A percentile compares a stretch with the other conserved stretches of the same genome.
Evolutionary conservation across 805 yeast genomes (phyloP).

Genomic region (Lipomyces yamanashiensis): DNA sequence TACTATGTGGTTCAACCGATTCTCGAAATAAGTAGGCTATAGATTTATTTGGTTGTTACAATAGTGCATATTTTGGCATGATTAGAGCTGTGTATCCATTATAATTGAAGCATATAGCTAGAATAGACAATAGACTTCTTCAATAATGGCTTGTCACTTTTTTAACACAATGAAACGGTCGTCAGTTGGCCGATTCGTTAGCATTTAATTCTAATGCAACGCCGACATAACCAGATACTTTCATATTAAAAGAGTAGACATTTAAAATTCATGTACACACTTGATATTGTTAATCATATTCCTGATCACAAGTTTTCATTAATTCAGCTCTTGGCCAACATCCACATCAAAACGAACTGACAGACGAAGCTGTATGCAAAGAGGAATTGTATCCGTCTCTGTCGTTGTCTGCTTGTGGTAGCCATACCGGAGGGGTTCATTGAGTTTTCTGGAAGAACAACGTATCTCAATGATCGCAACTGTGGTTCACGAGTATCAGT

Average conservation of each 20-base stretch:
- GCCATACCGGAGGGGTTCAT: slow-evolving; percentile 50
- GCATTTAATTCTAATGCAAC: background rate
- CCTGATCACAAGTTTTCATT: background rate
- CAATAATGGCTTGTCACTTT: background rate
- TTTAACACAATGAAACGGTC: too few relatives aligned
- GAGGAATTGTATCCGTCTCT: slow-evolving; percentile 82
- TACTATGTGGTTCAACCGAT: slow-evolving; percentile 31
- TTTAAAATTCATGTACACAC: too few relatives aligned
- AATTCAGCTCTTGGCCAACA: slow-evolving; percentile 51
- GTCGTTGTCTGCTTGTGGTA: slow-evolving; percentile 68
- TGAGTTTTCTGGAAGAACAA: slow-evolving; percentile 63
- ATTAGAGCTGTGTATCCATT: background rate
- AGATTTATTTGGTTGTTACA: background rate
- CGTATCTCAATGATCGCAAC: slow-evolving; percentile 62
- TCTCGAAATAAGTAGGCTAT: slow-evolving; percentile 20
- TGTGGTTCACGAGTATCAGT: slow-evolving; percentile 54
- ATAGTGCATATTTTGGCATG: background rate
- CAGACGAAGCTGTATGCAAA: slow-evolving; percentile 82
- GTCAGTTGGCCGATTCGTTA: background rate
- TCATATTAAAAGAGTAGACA: too few relatives aligned
- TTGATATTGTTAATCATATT: too few relatives aligned
- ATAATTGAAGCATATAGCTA: too few relatives aligned
- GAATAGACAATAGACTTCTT: background rate
- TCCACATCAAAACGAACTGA: slow-evolving; percentile 76
- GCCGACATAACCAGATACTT: too few relatives aligned